phyloP scores from a whole-genome alignment of 2,329 filamentous ascomycete genomes.

The Celoporthe dispersa region DNA sequence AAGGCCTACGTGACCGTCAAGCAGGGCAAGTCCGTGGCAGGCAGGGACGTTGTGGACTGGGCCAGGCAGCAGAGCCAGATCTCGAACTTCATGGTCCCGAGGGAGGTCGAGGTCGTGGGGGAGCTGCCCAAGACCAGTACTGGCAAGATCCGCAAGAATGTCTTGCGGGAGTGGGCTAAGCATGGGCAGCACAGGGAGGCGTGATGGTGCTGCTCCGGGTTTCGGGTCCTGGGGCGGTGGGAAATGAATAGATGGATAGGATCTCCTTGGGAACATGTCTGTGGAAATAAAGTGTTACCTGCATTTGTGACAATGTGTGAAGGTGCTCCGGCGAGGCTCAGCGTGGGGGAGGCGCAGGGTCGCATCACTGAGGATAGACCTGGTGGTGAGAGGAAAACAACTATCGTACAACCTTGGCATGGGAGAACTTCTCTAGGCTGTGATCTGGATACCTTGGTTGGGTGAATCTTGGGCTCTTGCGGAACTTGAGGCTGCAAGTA shows the following conservation, averaged over 20 bases:
- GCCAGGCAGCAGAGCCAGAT: constrained; percentile 80
- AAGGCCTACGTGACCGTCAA: constrained; percentile 91
- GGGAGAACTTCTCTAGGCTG: too few species aligned
- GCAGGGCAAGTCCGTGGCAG: constrained; percentile 52
- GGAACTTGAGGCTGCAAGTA: too few species aligned
- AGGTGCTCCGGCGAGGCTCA: background rate
- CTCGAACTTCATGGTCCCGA: constrained; percentile 85
- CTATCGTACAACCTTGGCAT: too few species aligned
- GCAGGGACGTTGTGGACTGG: constrained; percentile 79
- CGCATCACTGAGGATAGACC: too few species aligned
- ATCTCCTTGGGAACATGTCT: too few species aligned
- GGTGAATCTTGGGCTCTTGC: too few species aligned
- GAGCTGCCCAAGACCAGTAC: constrained; percentile 97
- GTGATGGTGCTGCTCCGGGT: background rate
- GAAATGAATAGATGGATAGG: background rate
- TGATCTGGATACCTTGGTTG: too few species aligned
- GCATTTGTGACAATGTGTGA: background rate
- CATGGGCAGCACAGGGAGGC: constrained; percentile 33
- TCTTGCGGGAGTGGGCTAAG: constrained; percentile 84
- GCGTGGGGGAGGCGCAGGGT: too few species aligned
- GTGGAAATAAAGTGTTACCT: background rate
- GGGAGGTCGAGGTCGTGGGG: constrained; percentile 74
- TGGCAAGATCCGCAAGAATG: constrained; percentile 95
- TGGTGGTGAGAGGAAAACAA: too few species aligned
- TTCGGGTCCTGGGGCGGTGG: too few species aligned